Conservation (phyloP, 2,329 filamentous ascomycete genomes). For the Alternaria metachromatica region DNA sequence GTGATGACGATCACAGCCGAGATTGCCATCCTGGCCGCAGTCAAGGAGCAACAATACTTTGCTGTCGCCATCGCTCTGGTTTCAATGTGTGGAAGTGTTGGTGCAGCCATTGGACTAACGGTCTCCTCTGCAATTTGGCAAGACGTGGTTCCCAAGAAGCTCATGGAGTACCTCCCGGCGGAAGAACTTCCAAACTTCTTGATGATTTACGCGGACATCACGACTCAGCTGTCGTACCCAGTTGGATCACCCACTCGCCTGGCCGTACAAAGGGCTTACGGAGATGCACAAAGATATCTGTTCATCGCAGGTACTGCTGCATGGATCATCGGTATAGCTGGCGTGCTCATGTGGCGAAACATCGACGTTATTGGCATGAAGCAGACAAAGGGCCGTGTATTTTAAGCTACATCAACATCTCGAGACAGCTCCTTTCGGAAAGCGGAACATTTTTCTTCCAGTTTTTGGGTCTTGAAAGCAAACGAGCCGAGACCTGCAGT, state of each 20-base stretch:
- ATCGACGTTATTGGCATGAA: slow-evolving; percentile 52
- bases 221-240: slow-evolving; percentile 60
- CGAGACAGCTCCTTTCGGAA: neutral
- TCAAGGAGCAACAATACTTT: slow-evolving; percentile 26
- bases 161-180: slow-evolving; percentile 56
- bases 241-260: slow-evolving; percentile 56
- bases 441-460: neutral
- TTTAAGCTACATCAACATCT: slow-evolving; percentile 38
- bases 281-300: slow-evolving; percentile 41
- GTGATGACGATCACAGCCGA: slow-evolving; percentile 37
- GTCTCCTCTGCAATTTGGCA: slow-evolving; percentile 70
- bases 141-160: slow-evolving; percentile 59
- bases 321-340: slow-evolving; percentile 37
- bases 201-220: slow-evolving; percentile 59
- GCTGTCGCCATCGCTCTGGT: slow-evolving; percentile 30
- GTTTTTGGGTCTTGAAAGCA: neutral
- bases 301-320: slow-evolving; percentile 35
- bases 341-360: slow-evolving; percentile 55
- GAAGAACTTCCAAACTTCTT: slow-evolving; percentile 43
- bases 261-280: slow-evolving; percentile 44
- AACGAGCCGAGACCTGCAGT: neutral
- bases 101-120: slow-evolving; percentile 50
- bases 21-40: slow-evolving; percentile 30
- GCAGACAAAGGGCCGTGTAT: slow-evolving; percentile 60
- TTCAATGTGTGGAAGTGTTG: slow-evolving; percentile 66